Percentiles rank a stretch among this genome's conserved stretches.
These are phyloP conservation scores for Termitomyces sp. DNA, from an alignment of 1,284 basidiomycete species.

Conservation along the genomic window DNA sequence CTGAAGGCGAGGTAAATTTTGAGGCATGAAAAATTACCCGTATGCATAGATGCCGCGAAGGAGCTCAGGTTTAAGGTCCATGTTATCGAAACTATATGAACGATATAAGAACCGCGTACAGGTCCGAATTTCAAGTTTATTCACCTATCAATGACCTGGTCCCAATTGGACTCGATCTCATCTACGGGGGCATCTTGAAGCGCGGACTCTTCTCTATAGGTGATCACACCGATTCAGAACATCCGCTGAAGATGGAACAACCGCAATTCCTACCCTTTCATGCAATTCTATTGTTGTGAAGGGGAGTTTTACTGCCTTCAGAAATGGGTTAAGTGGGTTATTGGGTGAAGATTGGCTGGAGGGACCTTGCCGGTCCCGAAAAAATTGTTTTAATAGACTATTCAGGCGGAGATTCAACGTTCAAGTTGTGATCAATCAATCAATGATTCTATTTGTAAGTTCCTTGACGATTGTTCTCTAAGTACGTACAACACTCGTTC, in stretches of 20 bases:
- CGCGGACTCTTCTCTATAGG: slow-evolving; percentile 58
- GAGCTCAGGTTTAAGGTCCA: slow-evolving; percentile 85
- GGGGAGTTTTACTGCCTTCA: slow-evolving; percentile 27
- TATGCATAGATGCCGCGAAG: slow-evolving; percentile 89
- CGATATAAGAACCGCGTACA: neutral
- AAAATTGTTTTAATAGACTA: slow-evolving; percentile 14
- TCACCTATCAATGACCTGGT: slow-evolving; percentile 82
- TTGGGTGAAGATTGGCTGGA: slow-evolving; percentile 14
- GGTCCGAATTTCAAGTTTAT: slow-evolving; percentile 6
- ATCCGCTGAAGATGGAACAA: neutral
- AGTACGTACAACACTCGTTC: too few relatives aligned
- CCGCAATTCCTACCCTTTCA: slow-evolving; percentile 21
- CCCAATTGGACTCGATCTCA: slow-evolving; percentile 96
- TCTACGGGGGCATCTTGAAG: slow-evolving; percentile 48
- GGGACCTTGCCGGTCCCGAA: slow-evolving; percentile 8
- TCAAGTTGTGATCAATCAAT: neutral
- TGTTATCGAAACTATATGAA: slow-evolving; percentile 79
- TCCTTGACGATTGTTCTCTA: neutral
- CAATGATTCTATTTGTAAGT: neutral
- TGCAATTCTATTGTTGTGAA: slow-evolving; percentile 22
- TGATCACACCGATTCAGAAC: slow-evolving; percentile 2
- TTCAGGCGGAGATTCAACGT: slow-evolving; percentile 17
- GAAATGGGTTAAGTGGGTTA: slow-evolving; percentile 16
- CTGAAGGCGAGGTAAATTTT: neutral
- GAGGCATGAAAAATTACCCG: slow-evolving; percentile 46